Base-by-base conservation (phyloP, 768 basidiomycete genomes). In the Serendipita vermifera region DNA sequence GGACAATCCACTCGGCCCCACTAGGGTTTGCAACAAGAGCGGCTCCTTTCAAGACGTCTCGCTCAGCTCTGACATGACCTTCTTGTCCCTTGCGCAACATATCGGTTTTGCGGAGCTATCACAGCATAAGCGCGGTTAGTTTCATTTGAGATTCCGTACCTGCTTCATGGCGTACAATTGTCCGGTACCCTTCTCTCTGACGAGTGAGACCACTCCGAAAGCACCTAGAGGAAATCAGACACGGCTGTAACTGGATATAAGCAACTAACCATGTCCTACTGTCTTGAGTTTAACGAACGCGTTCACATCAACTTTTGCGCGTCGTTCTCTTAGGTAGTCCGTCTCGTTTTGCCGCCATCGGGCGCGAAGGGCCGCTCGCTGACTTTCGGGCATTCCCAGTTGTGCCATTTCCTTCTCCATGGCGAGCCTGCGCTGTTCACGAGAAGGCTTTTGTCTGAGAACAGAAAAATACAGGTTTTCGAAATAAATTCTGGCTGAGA, bases 1-100 rank as follows among this genome's bases (percentile, higher is more conserved):
- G 83, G 55, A 98, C 91, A 61, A 96, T 96, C 92, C 94, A 96
- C 64, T 92, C 85, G 58, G 86, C 83, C 48, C 79, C 77, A 59
- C 77, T 77, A 57, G 84, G 78, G 36, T 86, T 81, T 66, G 77
- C 76, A 64, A 85, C 81, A 62, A 84, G 73, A 11, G 92, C 85
- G 4, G 93, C 93, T 31, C 88, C 87, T 70, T 88, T 90, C 58
- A 97, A 79, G 38, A 98, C 74, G 64, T 98, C 92, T 65, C 92
- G 84, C 68, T 97, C 92, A 38, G 93, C 94, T 54, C 91, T 83
- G 65, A 96, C 87, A 69, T 97, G 94, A 1, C 92, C 94, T 71
- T 97, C 94, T 69, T 97, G 94, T 22, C 91, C 89, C 73, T 92
- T 93, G 54, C 88, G 83, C 65, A 94, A 77, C 90, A 94, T 92